These are phyloP conservation scores for Plasmodium chabaudi DNA, from an alignment of 169 alveolate species.

Conservation along the genomic window DNA sequence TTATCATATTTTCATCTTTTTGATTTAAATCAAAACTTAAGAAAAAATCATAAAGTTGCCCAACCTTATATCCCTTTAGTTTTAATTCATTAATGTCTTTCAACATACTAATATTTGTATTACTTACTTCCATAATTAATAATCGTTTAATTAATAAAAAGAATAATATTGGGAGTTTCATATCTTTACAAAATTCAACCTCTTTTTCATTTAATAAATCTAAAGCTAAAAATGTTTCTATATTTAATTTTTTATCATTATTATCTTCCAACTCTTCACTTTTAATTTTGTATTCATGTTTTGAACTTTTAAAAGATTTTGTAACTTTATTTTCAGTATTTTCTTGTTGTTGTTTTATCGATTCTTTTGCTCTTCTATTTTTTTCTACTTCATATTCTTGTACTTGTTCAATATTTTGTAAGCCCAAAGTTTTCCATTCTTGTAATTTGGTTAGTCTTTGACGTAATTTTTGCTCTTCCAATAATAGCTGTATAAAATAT, in stretches of 20 bases:
- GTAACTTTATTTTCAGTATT: constrained; percentile 11
- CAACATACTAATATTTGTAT: constrained; percentile 42
- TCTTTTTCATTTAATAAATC: constrained; percentile 78
- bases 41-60: constrained; percentile 81
- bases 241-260: constrained; percentile 61
- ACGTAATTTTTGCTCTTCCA: constrained; percentile 91
- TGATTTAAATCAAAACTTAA: constrained; percentile 78
- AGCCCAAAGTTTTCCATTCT: constrained; percentile 92
- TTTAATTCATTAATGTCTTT: constrained; percentile 80
- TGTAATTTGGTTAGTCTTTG: constrained; percentile 88
- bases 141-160: constrained; percentile 79
- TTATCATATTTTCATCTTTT: constrained; percentile 19
- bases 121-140: constrained; percentile 77
- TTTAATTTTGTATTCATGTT: constrained; percentile 52
- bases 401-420: constrained; percentile 91
- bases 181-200: constrained; percentile 80
- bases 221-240: constrained; percentile 58
- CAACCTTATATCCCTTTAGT: constrained; percentile 81
- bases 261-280: constrained; percentile 34
- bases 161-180: constrained; percentile 80
- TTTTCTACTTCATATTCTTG: constrained; percentile 78
- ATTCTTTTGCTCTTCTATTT: constrained; percentile 71
- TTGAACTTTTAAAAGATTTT: constrained; percentile 23
- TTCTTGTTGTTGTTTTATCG: constrained; percentile 30
- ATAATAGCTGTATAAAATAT: constrained; percentile 88